Base-by-base conservation (phyloP, 768 basidiomycete genomes). In the Tricholoma saponaceum region DNA sequence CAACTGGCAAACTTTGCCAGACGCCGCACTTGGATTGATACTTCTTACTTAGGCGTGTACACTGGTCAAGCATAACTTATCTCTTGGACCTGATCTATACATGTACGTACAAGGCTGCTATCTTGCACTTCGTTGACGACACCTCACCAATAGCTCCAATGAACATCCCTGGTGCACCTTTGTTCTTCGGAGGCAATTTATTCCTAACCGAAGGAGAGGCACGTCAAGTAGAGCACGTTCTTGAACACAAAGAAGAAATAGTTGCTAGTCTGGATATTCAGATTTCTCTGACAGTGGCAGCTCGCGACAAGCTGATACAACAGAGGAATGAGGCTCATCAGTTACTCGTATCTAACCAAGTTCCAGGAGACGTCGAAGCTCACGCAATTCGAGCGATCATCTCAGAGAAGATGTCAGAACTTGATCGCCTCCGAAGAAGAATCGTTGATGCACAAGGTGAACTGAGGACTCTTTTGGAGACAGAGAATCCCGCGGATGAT, bases 191-290 rank as follows among this genome's bases (percentile, higher is more conserved):
- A 28, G 8, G 28, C n/a, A n/a, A n/a, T 28, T 28, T 28, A 3
- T 32, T 32, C 30, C 30, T 32, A 32, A 32, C 3, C 30, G 30
- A 32, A 2, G 30, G 8, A 8, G 8, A 8, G 7, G 30, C 8
- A 32, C 30, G 30, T 23, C 22, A 25, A 26, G 46, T 26, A 26
- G 23, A 47, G 46, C 46, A 47, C 14, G 23, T 14, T 47, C 12
- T 47, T 13, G 46, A 47, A 16, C 43, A 28, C 37, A 37, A 30
- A 35, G 55, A 55, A 20, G 54, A 47, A 25, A 44, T 55, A 13
- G 22, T 55, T 39, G 53, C 46, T 2, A 63, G 62, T 53, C 41
- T 65, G 37, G 66, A 67, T 47, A 56, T 62, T 16, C 58, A 65
- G 43, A 67, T 67, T 12, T 62, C 58, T 3, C 56, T 53, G 33